A percentile compares a stretch with the other conserved stretches of the same genome.
Evolutionary conservation across 352 stramenopile genomes (phyloP).

Genomic region (Elongisporangium senticosum): DNA sequence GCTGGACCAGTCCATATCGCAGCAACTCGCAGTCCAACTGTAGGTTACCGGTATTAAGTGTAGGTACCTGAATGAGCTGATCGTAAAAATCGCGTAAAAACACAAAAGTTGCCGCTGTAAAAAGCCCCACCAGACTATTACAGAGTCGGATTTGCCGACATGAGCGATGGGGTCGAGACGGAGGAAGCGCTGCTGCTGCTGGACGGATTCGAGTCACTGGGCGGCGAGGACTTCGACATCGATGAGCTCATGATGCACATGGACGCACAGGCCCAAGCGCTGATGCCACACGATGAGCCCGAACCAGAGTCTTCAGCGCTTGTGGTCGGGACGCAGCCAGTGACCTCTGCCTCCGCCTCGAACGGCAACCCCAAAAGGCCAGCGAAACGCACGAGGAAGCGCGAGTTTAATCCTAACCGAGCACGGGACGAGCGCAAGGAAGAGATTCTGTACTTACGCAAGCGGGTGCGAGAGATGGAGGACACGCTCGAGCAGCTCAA

Average conservation of each 20-base stretch:
- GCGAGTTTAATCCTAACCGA: slow-evolving; percentile 45
- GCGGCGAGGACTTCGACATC: not conserved
- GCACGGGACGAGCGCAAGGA: slow-evolving; percentile 56
- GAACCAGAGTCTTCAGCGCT: not conserved
- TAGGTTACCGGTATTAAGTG: too few species aligned
- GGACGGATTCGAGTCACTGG: not conserved
- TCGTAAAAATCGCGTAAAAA: not conserved
- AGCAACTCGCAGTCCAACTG: too few species aligned
- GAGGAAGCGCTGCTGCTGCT: not conserved
- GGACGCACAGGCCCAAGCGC: not conserved
- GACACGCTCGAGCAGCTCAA: not conserved
- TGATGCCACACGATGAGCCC: not conserved
- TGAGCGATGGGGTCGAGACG: not conserved
- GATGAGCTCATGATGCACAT: not conserved
- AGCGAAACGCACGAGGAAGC: slow-evolving; percentile 16
- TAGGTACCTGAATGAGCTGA: too few species aligned
- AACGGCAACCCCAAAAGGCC: too few species aligned
- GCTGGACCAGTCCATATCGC: slow-evolving; percentile 14
- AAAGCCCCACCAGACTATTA: not conserved
- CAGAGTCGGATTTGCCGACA: not conserved
- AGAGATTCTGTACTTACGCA: slow-evolving; percentile 60
- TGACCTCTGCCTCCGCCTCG: not conserved
- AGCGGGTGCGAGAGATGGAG: slow-evolving; percentile 50
- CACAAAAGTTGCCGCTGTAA: not conserved
- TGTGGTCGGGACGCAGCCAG: not conserved